Base-by-base conservation (phyloP, 108 stramenopile genomes). In the Cyclostephanos tholiformis region DNA sequence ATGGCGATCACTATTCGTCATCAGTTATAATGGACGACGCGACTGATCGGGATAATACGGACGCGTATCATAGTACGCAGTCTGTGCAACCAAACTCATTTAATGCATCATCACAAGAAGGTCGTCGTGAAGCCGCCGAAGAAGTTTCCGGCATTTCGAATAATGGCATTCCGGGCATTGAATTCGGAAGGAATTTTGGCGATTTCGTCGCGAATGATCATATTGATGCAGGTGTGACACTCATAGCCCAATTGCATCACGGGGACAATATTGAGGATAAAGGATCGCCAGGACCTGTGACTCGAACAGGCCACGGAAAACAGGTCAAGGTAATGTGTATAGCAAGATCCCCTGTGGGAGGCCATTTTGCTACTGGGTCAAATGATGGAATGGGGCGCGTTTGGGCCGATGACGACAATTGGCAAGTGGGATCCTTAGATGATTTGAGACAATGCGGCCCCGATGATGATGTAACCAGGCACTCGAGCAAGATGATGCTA, bases 341-440 rank as follows among this genome's bases (percentile, higher is more conserved):
- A n/a, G 82, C 91, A n/a, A 56, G 92, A 32, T 88, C 88, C 72
- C 93, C 93, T 2, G 51, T 86, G 10, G 97, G 97, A 26, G 86
- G 89, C 12, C 88, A 92, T 58, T 90, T 97, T 67, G 92, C 88
- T 0, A 95, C 95, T 36, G 97, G 97, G 17, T 89, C 89, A 7
- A 91, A 93, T 71, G 97, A 97, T 79, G 97, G 93, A 27, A 77
- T 93, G 12, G 91, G 89, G 38, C 85, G 95, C 43, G 80, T 97
- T 30, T 97, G 88, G 91, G 72, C 75, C 48, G 94, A 92, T 65
- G 80, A 77, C 6, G 93, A 89, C 26, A 88, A 94, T 57, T 53
- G 39, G 9, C 62, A 61, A 19, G 67, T 94, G 6, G 88, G 82
- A 58, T 69, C 61, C 14, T 62, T 84, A 16, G 91, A 89, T 53